Evolutionary conservation across 257 asterid species (phyloP).

Genomic region (Scutellaria galericulata): DNA sequence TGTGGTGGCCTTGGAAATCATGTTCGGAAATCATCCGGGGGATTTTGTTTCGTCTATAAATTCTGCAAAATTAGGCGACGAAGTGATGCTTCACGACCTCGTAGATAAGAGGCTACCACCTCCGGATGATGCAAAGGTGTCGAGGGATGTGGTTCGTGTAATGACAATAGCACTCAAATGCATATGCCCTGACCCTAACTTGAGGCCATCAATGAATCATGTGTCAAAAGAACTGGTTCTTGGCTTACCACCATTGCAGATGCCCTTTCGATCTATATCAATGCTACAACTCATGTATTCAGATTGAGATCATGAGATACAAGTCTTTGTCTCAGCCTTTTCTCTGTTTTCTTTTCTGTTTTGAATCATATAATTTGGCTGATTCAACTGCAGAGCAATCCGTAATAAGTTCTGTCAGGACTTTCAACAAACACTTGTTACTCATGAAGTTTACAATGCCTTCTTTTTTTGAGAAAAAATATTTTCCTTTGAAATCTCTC

Average conservation of each 20-base stretch:
- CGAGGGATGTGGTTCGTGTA: neutral
- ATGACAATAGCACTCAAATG: conserved; percentile 8
- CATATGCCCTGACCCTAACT: conserved; percentile 4
- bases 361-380: too few relatives aligned
- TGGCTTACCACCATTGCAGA: conserved; percentile 10
- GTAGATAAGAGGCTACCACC: conserved; percentile 22
- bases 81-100: neutral
- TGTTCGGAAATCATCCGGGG: conserved; percentile 37
- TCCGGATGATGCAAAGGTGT: neutral
- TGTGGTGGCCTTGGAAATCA: conserved; percentile 36
- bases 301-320: neutral
- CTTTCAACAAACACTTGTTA: too few relatives aligned
- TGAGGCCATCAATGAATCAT: conserved; percentile 20
- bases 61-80: neutral
- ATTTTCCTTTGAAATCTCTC: too few relatives aligned
- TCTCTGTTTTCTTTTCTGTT: too few relatives aligned
- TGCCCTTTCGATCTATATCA: conserved; percentile 19
- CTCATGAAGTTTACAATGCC: too few relatives aligned
- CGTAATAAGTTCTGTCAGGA: too few relatives aligned
- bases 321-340: too few relatives aligned
- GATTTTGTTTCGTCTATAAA: conserved; percentile 4
- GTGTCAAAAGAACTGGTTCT: neutral
- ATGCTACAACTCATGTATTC: conserved; percentile 17
- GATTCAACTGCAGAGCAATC: too few relatives aligned
- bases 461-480: too few relatives aligned